Base-by-base conservation (phyloP, 2,329 filamentous ascomycete genomes). In the Sphaerulina populicola region DNA sequence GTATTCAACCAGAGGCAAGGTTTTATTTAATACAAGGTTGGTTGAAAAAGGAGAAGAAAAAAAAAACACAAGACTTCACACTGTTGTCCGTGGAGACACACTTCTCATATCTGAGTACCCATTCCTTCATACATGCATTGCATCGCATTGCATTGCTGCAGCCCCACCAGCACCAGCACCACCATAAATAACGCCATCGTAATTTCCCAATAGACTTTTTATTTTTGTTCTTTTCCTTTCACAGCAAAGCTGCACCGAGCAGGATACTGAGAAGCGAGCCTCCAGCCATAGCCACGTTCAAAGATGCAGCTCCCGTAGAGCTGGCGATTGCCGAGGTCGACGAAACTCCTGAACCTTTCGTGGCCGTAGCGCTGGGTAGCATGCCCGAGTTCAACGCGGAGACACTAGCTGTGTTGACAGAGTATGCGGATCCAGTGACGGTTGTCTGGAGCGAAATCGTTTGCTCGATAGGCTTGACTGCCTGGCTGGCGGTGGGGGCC, bases 401-500 rank as follows among this genome's bases (percentile, higher is more conserved):
- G 21, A 56, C 56, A 15, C 60, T 59, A 8, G 61, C 57, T 12
- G 53, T 59, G 57, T 61, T 63, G 33, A 56, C 56, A 50, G 55
- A 58, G 51, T 60, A 62, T 9, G 53, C 51, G 8, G 60, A 57
- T 31, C 59, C 60, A 11, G 57, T 61, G 49, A 57, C 46, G 10
- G 60, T 64, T 30, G 57, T 53, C 10, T 52, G 41, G 37, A 58
- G 50, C 30, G 53, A 56, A 18, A 52, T 47, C 12, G 59, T 62
- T 33, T 61, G 54, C 40, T 56, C 40, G 39, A 64, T 50, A 18
- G 43, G 49, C 11, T 49, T 54, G 15, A 64, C 61, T 37, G 57
- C 62, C 21, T 53, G 54, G 49, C 50, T 60, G 18, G 60, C 60
- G 8, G 60, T 66, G n/a, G 65, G 57, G 14, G 67, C 63, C 11